These are phyloP conservation scores for Aspergillus novoparasiticus DNA, from an alignment of 2,329 filamentous ascomycete genomes.

Conservation along the genomic window DNA sequence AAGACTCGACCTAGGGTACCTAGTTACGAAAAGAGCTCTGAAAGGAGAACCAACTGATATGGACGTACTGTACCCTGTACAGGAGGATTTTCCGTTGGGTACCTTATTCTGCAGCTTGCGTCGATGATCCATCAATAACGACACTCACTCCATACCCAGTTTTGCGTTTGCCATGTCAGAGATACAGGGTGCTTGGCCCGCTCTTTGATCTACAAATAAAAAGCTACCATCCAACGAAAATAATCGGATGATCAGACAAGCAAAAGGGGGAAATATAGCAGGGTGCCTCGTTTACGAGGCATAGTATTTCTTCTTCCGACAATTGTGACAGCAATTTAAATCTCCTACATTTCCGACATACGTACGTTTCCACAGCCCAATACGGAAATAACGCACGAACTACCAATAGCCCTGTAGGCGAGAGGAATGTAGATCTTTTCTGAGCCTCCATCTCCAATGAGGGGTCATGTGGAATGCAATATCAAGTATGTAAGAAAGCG, in stretches of 20 bases:
- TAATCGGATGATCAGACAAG: neutral
- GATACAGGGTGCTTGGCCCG: constrained; percentile 13
- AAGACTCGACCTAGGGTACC: neutral
- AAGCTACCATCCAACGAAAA: neutral
- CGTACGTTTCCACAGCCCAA: neutral
- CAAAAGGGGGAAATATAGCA: neutral
- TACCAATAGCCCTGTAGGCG: neutral
- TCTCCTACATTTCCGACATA: constrained; percentile 1
- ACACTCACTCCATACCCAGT: constrained; percentile 4
- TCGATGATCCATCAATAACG: constrained; percentile 7
- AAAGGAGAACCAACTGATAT: neutral
- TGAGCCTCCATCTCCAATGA: constrained; percentile 5
- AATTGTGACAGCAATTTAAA: neutral
- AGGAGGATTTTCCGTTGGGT: constrained; percentile 17
- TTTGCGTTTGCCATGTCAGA: constrained; percentile 8
- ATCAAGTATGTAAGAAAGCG: neutral
- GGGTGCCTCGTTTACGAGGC: neutral
- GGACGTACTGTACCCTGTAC: neutral
- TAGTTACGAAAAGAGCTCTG: neutral
- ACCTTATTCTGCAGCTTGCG: constrained; percentile 23
- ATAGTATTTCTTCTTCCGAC: neutral
- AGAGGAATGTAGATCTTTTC: constrained; percentile 8
- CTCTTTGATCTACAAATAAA: constrained; percentile 5
- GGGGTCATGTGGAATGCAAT: constrained; percentile 6
- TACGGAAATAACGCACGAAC: neutral